phyloP scores from a whole-genome alignment of 192 early-diverging fungal species.

The Haplosporangium gracile region DNA sequence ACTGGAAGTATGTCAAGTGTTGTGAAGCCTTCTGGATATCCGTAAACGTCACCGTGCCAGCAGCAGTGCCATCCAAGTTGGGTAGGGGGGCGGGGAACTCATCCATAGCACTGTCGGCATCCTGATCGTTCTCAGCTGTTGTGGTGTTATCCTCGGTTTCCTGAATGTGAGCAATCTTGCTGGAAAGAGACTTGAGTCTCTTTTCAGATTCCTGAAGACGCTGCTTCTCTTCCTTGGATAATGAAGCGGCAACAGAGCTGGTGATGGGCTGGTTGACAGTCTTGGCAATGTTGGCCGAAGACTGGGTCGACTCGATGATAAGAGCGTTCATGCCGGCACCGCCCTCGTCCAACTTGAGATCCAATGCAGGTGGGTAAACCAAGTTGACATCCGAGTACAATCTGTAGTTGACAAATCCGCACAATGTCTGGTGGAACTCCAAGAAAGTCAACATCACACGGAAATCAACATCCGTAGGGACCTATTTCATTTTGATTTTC shows the following conservation, averaged over 20 bases:
- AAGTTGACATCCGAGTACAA: constrained; percentile 91
- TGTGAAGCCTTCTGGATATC: constrained; percentile 67
- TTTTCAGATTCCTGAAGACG: constrained; percentile 63
- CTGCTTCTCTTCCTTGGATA: constrained; percentile 58
- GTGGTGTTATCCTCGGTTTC: constrained; percentile 44
- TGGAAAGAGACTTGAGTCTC: constrained; percentile 59
- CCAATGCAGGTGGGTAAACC: constrained; percentile 91
- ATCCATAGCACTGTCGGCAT: constrained; percentile 58
- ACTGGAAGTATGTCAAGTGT: constrained; percentile 59
- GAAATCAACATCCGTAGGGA: constrained; percentile 95
- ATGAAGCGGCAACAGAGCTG: constrained; percentile 35
- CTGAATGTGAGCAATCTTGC: constrained; percentile 60
- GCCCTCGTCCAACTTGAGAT: constrained; percentile 69
- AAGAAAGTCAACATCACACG: constrained; percentile 97
- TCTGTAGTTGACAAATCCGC: constrained; percentile 96
- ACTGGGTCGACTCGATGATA: constrained; percentile 70
- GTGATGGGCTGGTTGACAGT: constrained; percentile 15
- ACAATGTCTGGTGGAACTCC: constrained; percentile 93
- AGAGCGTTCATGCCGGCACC: constrained; percentile 77
- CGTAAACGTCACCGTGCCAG: constrained; percentile 59
- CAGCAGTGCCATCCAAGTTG: constrained; percentile 52
- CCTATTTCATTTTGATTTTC: constrained; percentile 28
- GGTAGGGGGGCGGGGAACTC: constrained; percentile 62
- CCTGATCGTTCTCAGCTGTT: constrained; percentile 20
- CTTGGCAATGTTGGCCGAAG: constrained; percentile 56